Evolutionary conservation across 345 rosid species (phyloP).

Genomic region (Salix viminalis): DNA sequence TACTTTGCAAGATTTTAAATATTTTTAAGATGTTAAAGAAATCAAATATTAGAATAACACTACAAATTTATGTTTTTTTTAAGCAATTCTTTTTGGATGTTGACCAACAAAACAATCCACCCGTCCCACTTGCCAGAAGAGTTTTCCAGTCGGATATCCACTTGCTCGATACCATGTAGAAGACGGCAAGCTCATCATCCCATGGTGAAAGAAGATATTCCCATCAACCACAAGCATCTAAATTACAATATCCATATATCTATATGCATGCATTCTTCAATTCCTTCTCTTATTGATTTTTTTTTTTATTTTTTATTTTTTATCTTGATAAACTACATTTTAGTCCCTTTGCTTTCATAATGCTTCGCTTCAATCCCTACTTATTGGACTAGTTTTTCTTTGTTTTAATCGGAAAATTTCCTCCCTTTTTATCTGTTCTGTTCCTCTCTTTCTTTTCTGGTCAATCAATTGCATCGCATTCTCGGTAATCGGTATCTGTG

Average conservation of each 20-base stretch:
- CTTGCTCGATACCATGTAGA: not conserved
- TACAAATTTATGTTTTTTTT: too few relatives aligned
- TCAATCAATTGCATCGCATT: not conserved
- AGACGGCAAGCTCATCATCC: not conserved
- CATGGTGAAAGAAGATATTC: not conserved
- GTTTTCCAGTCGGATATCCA: slow-evolving; percentile 6
- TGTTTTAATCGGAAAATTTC: not conserved
- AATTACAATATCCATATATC: not conserved
- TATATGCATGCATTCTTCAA: not conserved
- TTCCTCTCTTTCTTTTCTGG: not conserved
- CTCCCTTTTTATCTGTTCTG: not conserved
- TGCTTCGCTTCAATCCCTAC: not conserved
- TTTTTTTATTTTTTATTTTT: too few relatives aligned
- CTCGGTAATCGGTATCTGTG: slow-evolving; percentile 11
- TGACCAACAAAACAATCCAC: not conserved
- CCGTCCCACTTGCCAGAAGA: not conserved
- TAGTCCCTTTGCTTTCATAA: not conserved
- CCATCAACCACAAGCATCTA: not conserved
- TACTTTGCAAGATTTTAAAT: too few relatives aligned
- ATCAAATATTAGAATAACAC: too few relatives aligned
- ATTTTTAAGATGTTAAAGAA: too few relatives aligned
- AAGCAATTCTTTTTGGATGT: too few relatives aligned
- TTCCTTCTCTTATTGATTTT: not conserved
- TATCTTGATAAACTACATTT: not conserved
- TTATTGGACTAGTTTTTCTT: not conserved